Base-by-base conservation (phyloP, 1,284 basidiomycete genomes). In the Cryptococcus deneoformans region DNA sequence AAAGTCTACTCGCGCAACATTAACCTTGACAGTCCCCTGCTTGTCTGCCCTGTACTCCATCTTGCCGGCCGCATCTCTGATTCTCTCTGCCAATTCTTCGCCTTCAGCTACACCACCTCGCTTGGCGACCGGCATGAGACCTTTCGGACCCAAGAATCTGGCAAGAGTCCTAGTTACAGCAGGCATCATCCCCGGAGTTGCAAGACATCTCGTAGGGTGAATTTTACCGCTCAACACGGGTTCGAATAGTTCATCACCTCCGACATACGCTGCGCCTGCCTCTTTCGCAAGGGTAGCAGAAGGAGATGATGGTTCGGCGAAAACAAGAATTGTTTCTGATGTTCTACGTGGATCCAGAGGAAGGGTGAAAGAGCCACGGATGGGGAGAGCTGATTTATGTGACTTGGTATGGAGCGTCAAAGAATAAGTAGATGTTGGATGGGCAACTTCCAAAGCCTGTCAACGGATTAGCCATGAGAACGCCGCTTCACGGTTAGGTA, bases 31-130 rank as follows among this genome's bases (percentile, higher is more conserved):
- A 34, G 87, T 87, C 12, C 94, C 94, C 37, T 83, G 79, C 72
- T 89, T 88, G 79, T 98, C 92, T 10, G 91, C 90, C 75, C 87
- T 89, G 93, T 94, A 99, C 73, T 97, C 92, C 56, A 88, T 86
- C 10, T 87, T 87, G 10, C 90, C 90, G 54, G 86, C 85, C 35
- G 95, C 83, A 59, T 87, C 85, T 65, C 85, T 82, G 58, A 99
- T 87, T 58, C 89, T 92, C 12, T 86, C 85, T 12, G 81, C 86
- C 56, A 96, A 82, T 48, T 73, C 70, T 38, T 63, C 62, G 59
- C 95, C 90, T 54, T 92, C 88, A 0, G 90, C 90, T 7, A 98
- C 95, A 0, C 94, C 96, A 3, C 95, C 95, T 63, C 95, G 84
- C 77, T 94, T 88, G 61, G 88, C 88, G 7, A 89, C 90, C 12